Conservation (phyloP, 371 early-diverging fungal species). For the Funneliformis caledonium region DNA sequence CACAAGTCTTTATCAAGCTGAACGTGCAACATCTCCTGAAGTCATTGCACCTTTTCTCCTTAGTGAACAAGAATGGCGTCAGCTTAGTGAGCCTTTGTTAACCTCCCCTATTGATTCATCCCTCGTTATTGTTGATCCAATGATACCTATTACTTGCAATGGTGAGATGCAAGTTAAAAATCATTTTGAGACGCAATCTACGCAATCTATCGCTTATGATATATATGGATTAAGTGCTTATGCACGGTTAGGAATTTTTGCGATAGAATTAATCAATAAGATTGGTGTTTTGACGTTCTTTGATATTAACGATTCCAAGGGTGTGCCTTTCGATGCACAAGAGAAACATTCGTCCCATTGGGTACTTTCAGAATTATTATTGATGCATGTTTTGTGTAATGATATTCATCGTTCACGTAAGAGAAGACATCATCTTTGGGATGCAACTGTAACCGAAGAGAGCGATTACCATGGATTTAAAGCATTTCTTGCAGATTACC, state of each 20-base stretch:
- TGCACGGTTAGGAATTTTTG: conserved; percentile 56
- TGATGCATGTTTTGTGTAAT: conserved; percentile 26
- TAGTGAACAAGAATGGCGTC: conserved; percentile 46
- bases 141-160: conserved; percentile 34
- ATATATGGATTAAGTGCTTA: conserved; percentile 60
- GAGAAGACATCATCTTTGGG: conserved; percentile 33
- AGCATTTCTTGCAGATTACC: conserved; percentile 15
- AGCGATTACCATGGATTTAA: conserved; percentile 33
- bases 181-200: not conserved
- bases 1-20: conserved; percentile 42
- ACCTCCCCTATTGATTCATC: conserved; percentile 42
- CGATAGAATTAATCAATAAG: conserved; percentile 46
- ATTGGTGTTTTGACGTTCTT: conserved; percentile 46
- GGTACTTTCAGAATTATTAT: conserved; percentile 25
- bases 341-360: not conserved
- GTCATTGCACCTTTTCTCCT: conserved; percentile 45
- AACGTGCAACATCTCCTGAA: conserved; percentile 41
- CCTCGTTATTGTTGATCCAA: conserved; percentile 45
- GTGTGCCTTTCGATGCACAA: not conserved
- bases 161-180: not conserved
- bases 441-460: conserved; percentile 19
- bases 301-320: not conserved
- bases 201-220: conserved; percentile 49
- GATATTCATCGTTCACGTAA: conserved; percentile 17
- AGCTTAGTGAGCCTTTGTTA: conserved; percentile 43